These are phyloP conservation scores for Coprinopsis marcescibilis DNA, from an alignment of 768 basidiomycete genomes.

Conservation along the genomic window DNA sequence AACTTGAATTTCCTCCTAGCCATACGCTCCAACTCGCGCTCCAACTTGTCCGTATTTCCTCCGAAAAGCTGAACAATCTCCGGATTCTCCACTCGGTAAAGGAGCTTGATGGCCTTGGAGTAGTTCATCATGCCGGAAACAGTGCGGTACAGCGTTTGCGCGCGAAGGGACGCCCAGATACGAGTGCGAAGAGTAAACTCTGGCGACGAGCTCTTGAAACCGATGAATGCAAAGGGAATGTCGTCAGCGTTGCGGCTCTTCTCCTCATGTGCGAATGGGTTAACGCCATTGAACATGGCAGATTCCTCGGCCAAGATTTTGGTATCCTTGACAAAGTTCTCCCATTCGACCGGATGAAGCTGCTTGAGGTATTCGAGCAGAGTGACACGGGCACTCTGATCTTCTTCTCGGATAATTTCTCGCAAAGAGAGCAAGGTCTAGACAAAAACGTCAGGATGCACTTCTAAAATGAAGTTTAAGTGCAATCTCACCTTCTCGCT, in stretches of 20 bases:
- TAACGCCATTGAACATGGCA: slow-evolving; percentile 72
- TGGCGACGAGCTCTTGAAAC: slow-evolving; percentile 97
- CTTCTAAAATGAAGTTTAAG: neutral
- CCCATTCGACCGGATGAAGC: slow-evolving; percentile 97
- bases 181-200: slow-evolving; percentile 98
- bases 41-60: slow-evolving; percentile 94
- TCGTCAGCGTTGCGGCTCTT: slow-evolving; percentile 86
- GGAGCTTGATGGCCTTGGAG: slow-evolving; percentile 96
- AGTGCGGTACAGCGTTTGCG: slow-evolving; percentile 96
- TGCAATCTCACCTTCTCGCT: slow-evolving; percentile 75
- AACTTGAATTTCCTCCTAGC: slow-evolving; percentile 98
- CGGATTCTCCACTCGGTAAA: slow-evolving; percentile 99
- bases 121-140: slow-evolving; percentile 99
- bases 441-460: slow-evolving; percentile 9
- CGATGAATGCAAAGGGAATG: slow-evolving; percentile 95
- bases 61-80: slow-evolving; percentile 97
- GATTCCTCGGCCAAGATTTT: slow-evolving; percentile 98
- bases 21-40: slow-evolving; percentile 96
- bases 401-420: slow-evolving; percentile 98
- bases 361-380: slow-evolving; percentile 98
- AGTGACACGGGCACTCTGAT: slow-evolving; percentile 95
- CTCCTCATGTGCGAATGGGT: slow-evolving; percentile 66
- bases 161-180: slow-evolving; percentile 98
- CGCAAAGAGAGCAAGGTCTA: slow-evolving; percentile 92
- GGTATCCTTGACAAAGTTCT: slow-evolving; percentile 99